Conservation (phyloP, 2,329 filamentous ascomycete genomes). For the Aspergillus floridensis region DNA sequence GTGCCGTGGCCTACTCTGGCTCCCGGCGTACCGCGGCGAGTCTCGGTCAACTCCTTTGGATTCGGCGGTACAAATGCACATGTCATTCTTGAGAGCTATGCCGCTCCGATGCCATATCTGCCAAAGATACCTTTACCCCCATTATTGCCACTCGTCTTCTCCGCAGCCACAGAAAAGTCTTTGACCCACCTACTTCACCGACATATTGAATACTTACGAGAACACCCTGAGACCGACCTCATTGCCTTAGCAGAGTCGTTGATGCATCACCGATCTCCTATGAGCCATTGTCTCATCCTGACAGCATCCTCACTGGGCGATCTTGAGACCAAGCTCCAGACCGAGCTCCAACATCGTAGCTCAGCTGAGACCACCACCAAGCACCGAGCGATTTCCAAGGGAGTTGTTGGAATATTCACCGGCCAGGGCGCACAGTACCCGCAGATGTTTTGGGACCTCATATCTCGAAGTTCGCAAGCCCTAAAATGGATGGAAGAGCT, state of each 20-base stretch:
- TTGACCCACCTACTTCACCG: constrained; percentile 7
- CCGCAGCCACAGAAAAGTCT: constrained; percentile 20
- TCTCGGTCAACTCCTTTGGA: constrained; percentile 45
- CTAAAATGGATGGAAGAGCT: constrained; percentile 14
- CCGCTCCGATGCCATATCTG: background rate
- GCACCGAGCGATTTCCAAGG: background rate
- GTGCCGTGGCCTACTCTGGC: constrained; percentile 20
- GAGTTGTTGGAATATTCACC: constrained; percentile 29
- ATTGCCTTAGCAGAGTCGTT: background rate
- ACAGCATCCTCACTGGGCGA: background rate
- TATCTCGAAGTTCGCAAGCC: constrained; percentile 15
- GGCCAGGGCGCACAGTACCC: constrained; percentile 35
- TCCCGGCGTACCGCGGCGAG: constrained; percentile 27
- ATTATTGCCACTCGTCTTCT: constrained; percentile 21
- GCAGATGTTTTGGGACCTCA: constrained; percentile 26
- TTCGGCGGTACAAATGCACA: constrained; percentile 35
- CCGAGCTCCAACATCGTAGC: background rate
- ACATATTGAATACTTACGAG: constrained; percentile 3
- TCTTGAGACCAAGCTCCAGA: background rate
- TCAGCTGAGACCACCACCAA: background rate
- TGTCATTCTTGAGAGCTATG: constrained; percentile 34
- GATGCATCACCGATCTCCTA: background rate
- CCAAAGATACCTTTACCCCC: background rate
- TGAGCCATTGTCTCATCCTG: background rate
- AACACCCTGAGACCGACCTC: background rate